Base-by-base conservation (phyloP, 139 green algal genomes). In the Raphidocelis subcapitata region DNA sequence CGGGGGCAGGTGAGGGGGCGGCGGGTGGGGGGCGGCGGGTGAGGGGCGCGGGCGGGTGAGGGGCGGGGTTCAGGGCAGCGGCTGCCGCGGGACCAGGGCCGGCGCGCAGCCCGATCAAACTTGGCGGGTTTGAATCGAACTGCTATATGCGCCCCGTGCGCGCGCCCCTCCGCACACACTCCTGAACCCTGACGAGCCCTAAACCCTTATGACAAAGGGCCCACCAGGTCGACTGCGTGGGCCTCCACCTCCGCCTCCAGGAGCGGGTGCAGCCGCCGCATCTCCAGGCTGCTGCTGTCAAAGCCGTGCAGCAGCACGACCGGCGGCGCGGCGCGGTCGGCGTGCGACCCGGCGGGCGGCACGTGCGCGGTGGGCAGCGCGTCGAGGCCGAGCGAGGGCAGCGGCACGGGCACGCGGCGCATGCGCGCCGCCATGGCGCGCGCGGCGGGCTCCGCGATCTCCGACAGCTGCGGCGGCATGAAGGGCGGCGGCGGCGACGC, bases 221-320 rank as follows among this genome's bases (percentile, higher is more conserved):
- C 69, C 24, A 97, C 82, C 67, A 97, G 72, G 75, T 98, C 94
- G 0, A 98, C 75, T 3, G 91, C 91, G 52, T 81, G 95, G 3
- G 88, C 83, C 24, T 90, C 89, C 2, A 81, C 71, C 18, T 83
- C 24, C 23, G 74, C 41, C 16, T 73, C 69, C 31, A 99, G 76
- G 59, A 92, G 74, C 0, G 92, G 91, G 64, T 86, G 72, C 31
- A 98, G 76, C 14, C 91, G 74, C 5, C 95, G 79, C 67, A 94
- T 98, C 82, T 98, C 94, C 26, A 98, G 76, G 69, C 78, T 88
- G 44, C 65, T 84, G 65, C 64, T 80, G 73, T 98, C 94, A 71
- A 98, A 97, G 59, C 92, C 89, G 79, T 97, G 94, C 35, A 98
- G 86, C 36, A 97, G 68, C 35, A 98, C 72, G 24, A 98, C 73